These are phyloP conservation scores for Nicotiana otophora DNA, from an alignment of 257 asterid species.

Conservation along the genomic window DNA sequence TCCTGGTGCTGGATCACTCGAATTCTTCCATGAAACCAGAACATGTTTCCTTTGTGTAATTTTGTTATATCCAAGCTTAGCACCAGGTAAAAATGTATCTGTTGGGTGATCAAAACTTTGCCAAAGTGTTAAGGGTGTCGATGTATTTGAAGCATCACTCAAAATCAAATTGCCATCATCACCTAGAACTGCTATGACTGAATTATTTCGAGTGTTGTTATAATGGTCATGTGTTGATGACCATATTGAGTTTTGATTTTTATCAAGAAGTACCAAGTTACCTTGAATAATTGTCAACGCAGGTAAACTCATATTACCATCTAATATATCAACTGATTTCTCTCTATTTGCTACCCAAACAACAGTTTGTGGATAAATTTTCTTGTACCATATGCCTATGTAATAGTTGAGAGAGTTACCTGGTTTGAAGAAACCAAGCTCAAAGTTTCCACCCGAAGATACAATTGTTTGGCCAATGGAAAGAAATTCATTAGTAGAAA, in stretches of 20 bases:
- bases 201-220: not conserved
- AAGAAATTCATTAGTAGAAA: not conserved
- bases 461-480: not conserved
- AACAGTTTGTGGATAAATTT: slow-evolving; percentile 12
- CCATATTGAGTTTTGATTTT: not conserved
- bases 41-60: no score
- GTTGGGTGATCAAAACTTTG: not conserved
- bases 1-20: no score
- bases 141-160: not conserved
- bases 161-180: slow-evolving; percentile 16
- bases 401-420: slow-evolving; percentile 7
- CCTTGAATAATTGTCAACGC: not conserved
- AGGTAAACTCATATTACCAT: not conserved
- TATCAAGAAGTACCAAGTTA: slow-evolving; percentile 6
- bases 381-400: slow-evolving; percentile 34
- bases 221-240: not conserved
- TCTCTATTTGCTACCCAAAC: not conserved
- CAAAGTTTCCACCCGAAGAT: not conserved
- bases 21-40: no score
- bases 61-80: no score
- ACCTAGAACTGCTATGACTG: slow-evolving; percentile 5
- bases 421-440: slow-evolving; percentile 6
- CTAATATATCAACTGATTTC: slow-evolving; percentile 26
- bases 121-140: not conserved
- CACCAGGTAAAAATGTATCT: not conserved